Base-by-base conservation (phyloP, 768 basidiomycete genomes). In the Agaricus blazei region DNA sequence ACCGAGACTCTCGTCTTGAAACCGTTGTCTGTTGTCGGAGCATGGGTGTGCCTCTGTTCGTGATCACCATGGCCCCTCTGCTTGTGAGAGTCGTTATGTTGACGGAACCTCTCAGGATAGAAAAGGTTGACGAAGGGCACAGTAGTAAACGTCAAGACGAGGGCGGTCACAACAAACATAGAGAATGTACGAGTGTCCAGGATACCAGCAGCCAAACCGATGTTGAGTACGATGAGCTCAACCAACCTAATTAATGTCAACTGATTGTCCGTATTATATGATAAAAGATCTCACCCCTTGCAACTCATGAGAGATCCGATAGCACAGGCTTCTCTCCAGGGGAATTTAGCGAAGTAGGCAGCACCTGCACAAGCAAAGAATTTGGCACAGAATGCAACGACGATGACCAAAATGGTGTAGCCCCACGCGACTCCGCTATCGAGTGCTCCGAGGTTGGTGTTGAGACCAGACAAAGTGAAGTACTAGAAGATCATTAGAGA, bases 181-280 rank as follows among this genome's bases (percentile, higher is more conserved):
- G 90, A 89, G 74, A 95, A 93, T 9, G 87, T 80, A 26, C 82
- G 78, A 0, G 75, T 69, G 63, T 82, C 75, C 45, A 88, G 75
- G 53, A 90, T 84, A 11, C 71, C 70, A 2, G 90, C 90, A 58
- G 75, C 68, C 7, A 90, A 75, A 48, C 93, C 93, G 59, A 95
- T 84, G 65, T 97, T 97, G 64, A 95, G 81, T 7, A 94, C 93
- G 59, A 97, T 94, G 28, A 95, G 82, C 67, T 95, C 93, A 26
- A 94, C 91, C 23, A 85, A 73, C 34, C 83, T 85, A 56, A 38
- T 52, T 44, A 58, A 44, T 23, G 44, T 36, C 14, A 23, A 27
- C 11, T 27, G 24, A 34, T 11, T 31, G 31, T 34, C 11, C 34
- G 19, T 55, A 15, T 9, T 41, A 15, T 15, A 41, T 38, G 42